Base-by-base conservation (phyloP, 495 filamentous ascomycete species). In the Extremus antarcticus region DNA sequence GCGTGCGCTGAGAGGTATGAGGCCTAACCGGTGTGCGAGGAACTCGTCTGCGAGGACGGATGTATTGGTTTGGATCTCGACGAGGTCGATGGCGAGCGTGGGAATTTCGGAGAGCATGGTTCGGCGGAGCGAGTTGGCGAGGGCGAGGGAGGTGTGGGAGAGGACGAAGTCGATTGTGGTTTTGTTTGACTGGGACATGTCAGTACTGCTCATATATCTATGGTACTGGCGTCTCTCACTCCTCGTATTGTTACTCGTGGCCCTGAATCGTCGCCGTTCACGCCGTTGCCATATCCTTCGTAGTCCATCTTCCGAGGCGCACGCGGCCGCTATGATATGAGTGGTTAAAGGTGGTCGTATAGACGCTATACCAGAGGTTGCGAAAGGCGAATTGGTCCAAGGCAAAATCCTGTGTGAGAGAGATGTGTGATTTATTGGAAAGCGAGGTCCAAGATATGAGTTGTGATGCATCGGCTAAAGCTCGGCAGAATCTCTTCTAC, bases 1-100 rank as follows among this genome's bases (percentile, higher is more conserved):
- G 56, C 85, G 83, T 45, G 87, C 84, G 69, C 84, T 84, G 9
- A 98, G 80, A 11, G 94, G 94, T 55, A 97, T 82, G 25, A 98
- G 81, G 25, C 92, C 92, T 3, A 98, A 79, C 22, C 92, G 86
- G 72, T 98, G 92, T 35, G 85, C 81, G 61, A 98, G 81, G 73
- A 97, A 94, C 68, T 98, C 92, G 69, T 98, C 92, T 39, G 92
- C 84, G 9, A 97, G 80, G 2, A 96, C 89, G 46, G 89, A 91
- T 56, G 88, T 95, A 76, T 98, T 97, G 57, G 74, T 79, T 68
- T 92, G 84, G 57, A 97, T 82, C 71, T 96, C 88, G 47, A 97
- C 90, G 1, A 95, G 78, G 66, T 97, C 91, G 71, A 96, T 90
- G 47, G 91, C 90, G 66, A 98, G 80, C 23, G 89, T 97, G 20